Percentiles rank a stretch among this genome's conserved stretches.
phyloP scores from a whole-genome alignment of 352 stramenopile genomes.

The Globisporangium echinulatum region DNA sequence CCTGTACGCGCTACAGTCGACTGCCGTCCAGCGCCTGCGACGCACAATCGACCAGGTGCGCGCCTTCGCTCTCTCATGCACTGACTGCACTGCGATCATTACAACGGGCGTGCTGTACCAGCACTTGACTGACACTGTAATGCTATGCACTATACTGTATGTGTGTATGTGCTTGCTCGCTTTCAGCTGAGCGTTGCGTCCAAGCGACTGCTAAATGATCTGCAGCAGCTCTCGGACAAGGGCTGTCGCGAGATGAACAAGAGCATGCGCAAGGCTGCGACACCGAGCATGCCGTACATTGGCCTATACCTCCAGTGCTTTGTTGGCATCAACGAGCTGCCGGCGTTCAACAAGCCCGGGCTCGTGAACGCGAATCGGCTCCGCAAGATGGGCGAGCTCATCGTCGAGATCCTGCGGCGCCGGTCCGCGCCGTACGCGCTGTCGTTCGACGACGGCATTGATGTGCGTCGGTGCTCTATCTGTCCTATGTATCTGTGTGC shows the following conservation, averaged over 20 bases:
- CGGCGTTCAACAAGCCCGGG: conserved; percentile 56
- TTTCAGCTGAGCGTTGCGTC: conserved; percentile 42
- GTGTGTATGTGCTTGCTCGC: not conserved
- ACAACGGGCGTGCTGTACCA: too few relatives aligned
- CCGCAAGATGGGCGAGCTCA: conserved; percentile 61
- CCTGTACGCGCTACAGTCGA: conserved; percentile 82
- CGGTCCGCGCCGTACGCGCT: conserved; percentile 67
- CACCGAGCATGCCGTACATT: conserved; percentile 83
- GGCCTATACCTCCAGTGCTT: conserved; percentile 82
- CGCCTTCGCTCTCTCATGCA: not conserved
- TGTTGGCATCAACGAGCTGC: conserved; percentile 75
- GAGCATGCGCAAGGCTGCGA: conserved; percentile 66
- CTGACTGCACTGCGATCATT: too few relatives aligned
- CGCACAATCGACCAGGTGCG: conserved; percentile 72
- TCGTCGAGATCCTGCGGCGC: conserved; percentile 73
- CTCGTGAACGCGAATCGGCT: conserved; percentile 70
- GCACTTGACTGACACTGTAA: too few relatives aligned
- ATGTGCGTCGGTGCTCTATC: conserved; percentile 32
- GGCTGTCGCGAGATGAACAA: conserved; percentile 83
- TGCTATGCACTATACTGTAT: not conserved
- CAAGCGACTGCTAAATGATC: conserved; percentile 71
- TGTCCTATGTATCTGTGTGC: not conserved
- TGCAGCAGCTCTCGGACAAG: conserved; percentile 77
- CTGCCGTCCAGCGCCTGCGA: conserved; percentile 74
- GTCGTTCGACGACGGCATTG: conserved; percentile 40